These are phyloP conservation scores for Lophiostoma macrostomum DNA, from an alignment of 495 filamentous ascomycete genomes.

Conservation along the genomic window DNA sequence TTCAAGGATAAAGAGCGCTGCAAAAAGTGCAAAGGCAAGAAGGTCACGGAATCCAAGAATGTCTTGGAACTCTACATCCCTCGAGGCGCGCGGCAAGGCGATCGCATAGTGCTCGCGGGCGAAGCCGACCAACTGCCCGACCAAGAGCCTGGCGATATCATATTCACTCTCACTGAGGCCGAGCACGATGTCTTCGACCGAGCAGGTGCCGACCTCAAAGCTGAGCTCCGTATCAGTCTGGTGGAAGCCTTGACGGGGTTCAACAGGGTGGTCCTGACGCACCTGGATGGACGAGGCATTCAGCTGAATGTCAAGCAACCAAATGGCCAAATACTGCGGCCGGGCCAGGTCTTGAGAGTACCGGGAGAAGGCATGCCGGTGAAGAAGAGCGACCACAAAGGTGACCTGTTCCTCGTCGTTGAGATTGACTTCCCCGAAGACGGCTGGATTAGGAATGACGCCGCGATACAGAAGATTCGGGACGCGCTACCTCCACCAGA, in stretches of 20 bases:
- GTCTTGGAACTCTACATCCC: constrained; percentile 95
- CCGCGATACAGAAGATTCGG: constrained; percentile 61
- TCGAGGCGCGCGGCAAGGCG: constrained; percentile 79
- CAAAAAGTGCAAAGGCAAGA: constrained; percentile 95
- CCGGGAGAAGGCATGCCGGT: constrained; percentile 88
- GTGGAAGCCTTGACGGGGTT: constrained; percentile 86
- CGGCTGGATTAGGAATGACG: constrained; percentile 72
- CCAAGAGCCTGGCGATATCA: constrained; percentile 85
- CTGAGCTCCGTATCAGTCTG: constrained; percentile 73
- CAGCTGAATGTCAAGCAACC: constrained; percentile 66
- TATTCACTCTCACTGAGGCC: constrained; percentile 81
- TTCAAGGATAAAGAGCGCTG: constrained; percentile 94
- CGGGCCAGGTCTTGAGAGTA: constrained; percentile 80
- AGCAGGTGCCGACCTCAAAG: constrained; percentile 77
- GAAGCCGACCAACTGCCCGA: constrained; percentile 94
- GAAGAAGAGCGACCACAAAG: constrained; percentile 77
- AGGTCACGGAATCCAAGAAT: constrained; percentile 79
- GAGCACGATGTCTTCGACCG: constrained; percentile 77
- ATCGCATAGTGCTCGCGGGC: constrained; percentile 83
- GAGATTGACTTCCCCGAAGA: constrained; percentile 86
- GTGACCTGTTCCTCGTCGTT: constrained; percentile 83
- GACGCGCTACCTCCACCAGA: constrained; percentile 65
- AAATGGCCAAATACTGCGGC: constrained; percentile 70
- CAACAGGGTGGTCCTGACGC: constrained; percentile 83
- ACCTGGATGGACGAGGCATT: constrained; percentile 92